phyloP scores from a whole-genome alignment of 805 yeast species.

The Candida parachauliodes region DNA sequence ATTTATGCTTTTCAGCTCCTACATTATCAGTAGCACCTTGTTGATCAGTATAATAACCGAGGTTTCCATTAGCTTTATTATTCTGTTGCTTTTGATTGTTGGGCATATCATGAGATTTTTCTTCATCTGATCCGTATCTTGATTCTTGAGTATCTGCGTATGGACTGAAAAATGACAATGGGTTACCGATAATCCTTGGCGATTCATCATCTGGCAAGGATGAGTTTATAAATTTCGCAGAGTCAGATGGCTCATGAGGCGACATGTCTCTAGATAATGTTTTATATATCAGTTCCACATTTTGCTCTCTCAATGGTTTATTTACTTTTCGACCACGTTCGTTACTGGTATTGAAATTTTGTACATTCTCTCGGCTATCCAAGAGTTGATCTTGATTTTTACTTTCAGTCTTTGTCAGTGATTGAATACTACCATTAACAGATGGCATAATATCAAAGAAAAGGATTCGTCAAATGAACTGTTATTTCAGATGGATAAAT shows the following conservation, averaged over 20 bases:
- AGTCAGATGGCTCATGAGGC: neutral
- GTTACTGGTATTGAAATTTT: neutral
- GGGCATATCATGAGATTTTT: conserved; percentile 3
- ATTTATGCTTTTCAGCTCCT: neutral
- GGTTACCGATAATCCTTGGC: conserved; percentile 26
- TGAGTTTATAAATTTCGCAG: neutral
- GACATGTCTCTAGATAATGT: conserved; percentile 10
- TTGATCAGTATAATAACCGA: neutral
- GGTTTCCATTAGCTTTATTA: too few relatives aligned
- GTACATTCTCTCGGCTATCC: neutral
- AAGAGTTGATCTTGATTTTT: neutral
- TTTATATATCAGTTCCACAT: conserved; percentile 13
- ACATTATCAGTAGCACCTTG: neutral
- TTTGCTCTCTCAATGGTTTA: conserved; percentile 12
- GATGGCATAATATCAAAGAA: neutral
- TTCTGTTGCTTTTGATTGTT: neutral
- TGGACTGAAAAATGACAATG: conserved; percentile 29
- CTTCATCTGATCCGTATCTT: conserved; percentile 26
- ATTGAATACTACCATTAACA: neutral
- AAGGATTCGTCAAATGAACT: neutral
- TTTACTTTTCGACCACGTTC: conserved; percentile 3
- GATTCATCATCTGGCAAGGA: conserved; percentile 11
- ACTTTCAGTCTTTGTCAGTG: neutral
- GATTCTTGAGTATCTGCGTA: conserved; percentile 28
- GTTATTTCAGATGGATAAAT: neutral